Conservation (phyloP, 1,284 basidiomycete genomes). For the Golubevia pallescens region DNA sequence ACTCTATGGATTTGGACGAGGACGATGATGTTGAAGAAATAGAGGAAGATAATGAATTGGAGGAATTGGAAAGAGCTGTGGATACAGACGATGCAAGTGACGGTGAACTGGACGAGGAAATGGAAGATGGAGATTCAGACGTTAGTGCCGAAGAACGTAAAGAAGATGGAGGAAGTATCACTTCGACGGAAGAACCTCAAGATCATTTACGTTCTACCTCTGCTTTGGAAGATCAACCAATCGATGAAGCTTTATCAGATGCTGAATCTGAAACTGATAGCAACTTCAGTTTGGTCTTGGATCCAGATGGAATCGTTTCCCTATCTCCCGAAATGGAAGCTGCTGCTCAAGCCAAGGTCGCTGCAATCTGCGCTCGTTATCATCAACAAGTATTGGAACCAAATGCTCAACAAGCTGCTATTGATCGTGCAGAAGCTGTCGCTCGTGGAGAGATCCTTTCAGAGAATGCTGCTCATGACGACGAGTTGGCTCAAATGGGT, state of each 20-base stretch:
- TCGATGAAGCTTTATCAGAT: background rate
- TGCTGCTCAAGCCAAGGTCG: conserved; percentile 45
- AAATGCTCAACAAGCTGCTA: conserved; percentile 31
- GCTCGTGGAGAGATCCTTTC: conserved; percentile 36
- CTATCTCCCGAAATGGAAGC: conserved; percentile 51
- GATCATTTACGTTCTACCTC: background rate
- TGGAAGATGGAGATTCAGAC: background rate
- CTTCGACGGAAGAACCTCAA: background rate
- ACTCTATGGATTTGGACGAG: conserved; percentile 5
- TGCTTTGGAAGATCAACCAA: background rate
- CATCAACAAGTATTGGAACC: conserved; percentile 41
- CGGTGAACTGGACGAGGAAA: background rate
- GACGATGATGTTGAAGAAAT: conserved; percentile 14
- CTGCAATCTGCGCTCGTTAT: conserved; percentile 42
- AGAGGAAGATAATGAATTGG: conserved; percentile 5
- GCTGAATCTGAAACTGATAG: background rate
- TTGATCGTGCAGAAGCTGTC: conserved; percentile 34
- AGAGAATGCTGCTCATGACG: conserved; percentile 52
- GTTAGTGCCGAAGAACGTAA: background rate
- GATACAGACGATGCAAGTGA: background rate
- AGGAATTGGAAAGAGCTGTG: conserved; percentile 11
- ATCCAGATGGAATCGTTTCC: conserved; percentile 53
- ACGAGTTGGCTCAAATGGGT: conserved; percentile 54
- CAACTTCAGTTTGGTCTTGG: conserved; percentile 16
- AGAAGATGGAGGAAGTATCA: background rate